Evolutionary conservation across 2,329 filamentous ascomycete genomes (phyloP).

Genomic region (Fusarium brevicatenulatum): DNA sequence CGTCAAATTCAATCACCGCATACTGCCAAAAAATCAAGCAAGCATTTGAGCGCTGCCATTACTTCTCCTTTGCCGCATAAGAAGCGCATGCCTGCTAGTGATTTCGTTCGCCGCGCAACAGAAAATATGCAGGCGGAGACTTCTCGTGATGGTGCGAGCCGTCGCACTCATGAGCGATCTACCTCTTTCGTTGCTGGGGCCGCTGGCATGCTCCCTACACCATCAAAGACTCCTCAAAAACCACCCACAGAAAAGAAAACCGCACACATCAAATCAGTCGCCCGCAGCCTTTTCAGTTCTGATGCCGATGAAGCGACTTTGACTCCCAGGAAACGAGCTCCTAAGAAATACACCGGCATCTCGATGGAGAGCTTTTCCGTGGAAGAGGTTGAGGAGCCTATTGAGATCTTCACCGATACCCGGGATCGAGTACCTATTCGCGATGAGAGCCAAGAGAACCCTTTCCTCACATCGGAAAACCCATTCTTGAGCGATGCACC

Average conservation of each 20-base stretch:
- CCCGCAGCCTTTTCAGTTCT: conserved; percentile 70
- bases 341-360: conserved; percentile 66
- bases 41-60: conserved; percentile 46
- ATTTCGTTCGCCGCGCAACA: conserved; percentile 59
- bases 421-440: conserved; percentile 79
- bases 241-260: conserved; percentile 61
- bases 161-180: conserved; percentile 50
- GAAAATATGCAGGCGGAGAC: conserved; percentile 57
- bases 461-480: conserved; percentile 76
- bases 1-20: conserved; percentile 49
- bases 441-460: conserved; percentile 75
- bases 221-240: conserved; percentile 80
- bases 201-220: conserved; percentile 76
- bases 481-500: conserved; percentile 71
- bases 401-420: conserved; percentile 81
- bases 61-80: conserved; percentile 60
- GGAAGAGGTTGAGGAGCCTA: conserved; percentile 67
- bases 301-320: conserved; percentile 69
- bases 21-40: conserved; percentile 46
- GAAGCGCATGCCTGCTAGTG: conserved; percentile 59
- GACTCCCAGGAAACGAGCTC: conserved; percentile 66
- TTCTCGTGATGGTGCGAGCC: conserved; percentile 55
- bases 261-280: conserved; percentile 63
- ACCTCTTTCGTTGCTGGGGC: conserved; percentile 47
- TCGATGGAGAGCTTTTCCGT: conserved; percentile 67